Base-by-base conservation (phyloP, 2,329 filamentous ascomycete species). In the Aquanectria penicillioides region DNA sequence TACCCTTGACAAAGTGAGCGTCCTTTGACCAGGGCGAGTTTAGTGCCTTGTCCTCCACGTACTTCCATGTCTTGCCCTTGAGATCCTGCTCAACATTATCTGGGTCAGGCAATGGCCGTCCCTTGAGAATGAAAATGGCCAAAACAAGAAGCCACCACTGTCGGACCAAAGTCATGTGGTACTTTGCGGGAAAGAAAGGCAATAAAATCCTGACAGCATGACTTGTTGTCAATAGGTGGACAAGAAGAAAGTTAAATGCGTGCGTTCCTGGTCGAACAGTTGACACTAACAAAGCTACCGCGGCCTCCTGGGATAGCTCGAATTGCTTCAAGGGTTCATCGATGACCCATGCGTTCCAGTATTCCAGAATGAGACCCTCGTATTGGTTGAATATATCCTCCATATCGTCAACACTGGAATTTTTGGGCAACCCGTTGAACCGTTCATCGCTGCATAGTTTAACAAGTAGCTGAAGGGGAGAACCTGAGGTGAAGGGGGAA, bases 101-200 rank as follows among this genome's bases (percentile, higher is more conserved):
- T n/a, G 86, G 78, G 52, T 90, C 84, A 55, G 97, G 86, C 57
- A 82, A 78, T 1, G 94, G 95, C 17, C 94, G 84, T 22, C 90
- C 78, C 69, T 92, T 89, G 2, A 88, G 79, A 50, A 97, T 86
- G 72, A 95, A 98, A 10, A 94, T 85, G 0, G 88, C 85, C 36
- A 97, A 75, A 1, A 90, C 87, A 36, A 97, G 84, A 5, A 99
- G 78, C 91, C 93, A 97, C 93, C 95, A 98, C 73, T 97, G 89
- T 33, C 91, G 83, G 8, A 98, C 82, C 5, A 99, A 79, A 18
- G 80, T 80, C 40, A 93, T 74, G 66, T 97, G 94, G 68, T 89
- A 89, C 69, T 87, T 86, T 12, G 83, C 76, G 0, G 93, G 93
- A 10, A 97, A 79, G 29, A 92, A 75, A 0, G 95, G 92, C 3